Evolutionary conservation across 2,329 filamentous ascomycete genomes (phyloP), one percentile per base, ranked within the genome.

Genomic region (Magnaporthales sp.): DNA sequence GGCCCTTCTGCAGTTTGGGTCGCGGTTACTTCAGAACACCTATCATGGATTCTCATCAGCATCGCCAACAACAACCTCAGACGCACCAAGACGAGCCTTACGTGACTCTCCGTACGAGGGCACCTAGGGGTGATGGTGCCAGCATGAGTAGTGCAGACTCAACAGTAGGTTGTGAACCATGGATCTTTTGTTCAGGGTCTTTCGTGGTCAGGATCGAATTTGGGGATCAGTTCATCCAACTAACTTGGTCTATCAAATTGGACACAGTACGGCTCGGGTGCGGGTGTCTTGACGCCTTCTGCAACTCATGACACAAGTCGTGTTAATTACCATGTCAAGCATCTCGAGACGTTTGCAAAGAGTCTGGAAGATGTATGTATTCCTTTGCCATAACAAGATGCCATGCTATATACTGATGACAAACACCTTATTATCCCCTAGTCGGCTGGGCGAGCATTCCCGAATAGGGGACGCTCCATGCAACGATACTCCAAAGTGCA

Each of bases 241-340:
- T 76, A 70, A 75, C 75, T 70, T 77, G 76, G 62, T 31, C 51
- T 58, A 29, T 58, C 24, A 22, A n/a, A 13, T 15, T 15, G 22
- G 29, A 11, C 54, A 66, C 76, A 82, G 79, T 82, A 81, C 71
- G 79, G 79, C 70, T 81, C 80, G 24, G 78, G 75, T 70, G 72
- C 74, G 68, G 77, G 76, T 54, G 78, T 80, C 66, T 74, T 71
- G 66, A 73, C 77, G 29, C 76, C 77, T 9, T 72, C 79, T 22
- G 77, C 83, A 24, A 86, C 84, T 15, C 84, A 86, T 72, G 84
- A 86, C 72, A 84, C 81, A 62, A 84, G 84, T 71, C 82, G 84
- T 58, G 83, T 85, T 3, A 85, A 77, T 76, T 86, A 84, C 68
- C 84, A 86, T 73, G 80, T 86, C 65, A 86, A 85, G 74, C 79